Percentiles rank a stretch among this genome's conserved stretches.
These are phyloP conservation scores for Naematelia encephala DNA, from an alignment of 768 basidiomycete species.

Conservation along the genomic window DNA sequence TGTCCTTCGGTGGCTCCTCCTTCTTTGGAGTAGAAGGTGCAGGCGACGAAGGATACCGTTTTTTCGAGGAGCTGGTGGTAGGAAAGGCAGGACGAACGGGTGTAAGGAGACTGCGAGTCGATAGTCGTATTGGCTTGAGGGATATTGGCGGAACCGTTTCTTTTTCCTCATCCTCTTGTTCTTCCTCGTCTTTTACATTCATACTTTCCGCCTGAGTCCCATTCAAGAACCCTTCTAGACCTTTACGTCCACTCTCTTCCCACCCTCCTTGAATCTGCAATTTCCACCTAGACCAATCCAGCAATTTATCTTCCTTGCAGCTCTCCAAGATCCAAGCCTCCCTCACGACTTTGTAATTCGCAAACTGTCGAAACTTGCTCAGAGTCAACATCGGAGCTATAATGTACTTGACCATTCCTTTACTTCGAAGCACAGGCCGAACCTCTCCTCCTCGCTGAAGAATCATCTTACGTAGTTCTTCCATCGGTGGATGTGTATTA, in stretches of 20 bases:
- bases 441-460: constrained; percentile 74
- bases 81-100: too few species aligned
- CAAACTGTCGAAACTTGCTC: constrained; percentile 81
- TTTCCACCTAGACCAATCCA: constrained; percentile 75
- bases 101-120: too few species aligned
- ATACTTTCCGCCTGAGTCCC: constrained; percentile 10
- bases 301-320: constrained; percentile 61
- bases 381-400: constrained; percentile 87
- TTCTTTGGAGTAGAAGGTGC: background rate
- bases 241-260: constrained; percentile 39
- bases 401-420: constrained; percentile 55
- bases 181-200: constrained; percentile 6
- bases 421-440: constrained; percentile 55
- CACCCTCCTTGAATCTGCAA: constrained; percentile 44
- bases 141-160: too few species aligned
- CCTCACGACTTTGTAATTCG: constrained; percentile 80
- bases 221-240: constrained; percentile 37
- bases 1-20: background rate
- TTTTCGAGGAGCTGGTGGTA: too few species aligned
- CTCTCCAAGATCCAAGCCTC: constrained; percentile 88
- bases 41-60: too few species aligned
- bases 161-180: constrained; percentile 12
- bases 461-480: constrained; percentile 75
- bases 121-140: too few species aligned
- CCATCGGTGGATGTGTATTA: constrained; percentile 78